These are phyloP conservation scores for Umbelopsis sp. DNA, from an alignment of 192 early-diverging fungal genomes.

Conservation along the genomic window DNA sequence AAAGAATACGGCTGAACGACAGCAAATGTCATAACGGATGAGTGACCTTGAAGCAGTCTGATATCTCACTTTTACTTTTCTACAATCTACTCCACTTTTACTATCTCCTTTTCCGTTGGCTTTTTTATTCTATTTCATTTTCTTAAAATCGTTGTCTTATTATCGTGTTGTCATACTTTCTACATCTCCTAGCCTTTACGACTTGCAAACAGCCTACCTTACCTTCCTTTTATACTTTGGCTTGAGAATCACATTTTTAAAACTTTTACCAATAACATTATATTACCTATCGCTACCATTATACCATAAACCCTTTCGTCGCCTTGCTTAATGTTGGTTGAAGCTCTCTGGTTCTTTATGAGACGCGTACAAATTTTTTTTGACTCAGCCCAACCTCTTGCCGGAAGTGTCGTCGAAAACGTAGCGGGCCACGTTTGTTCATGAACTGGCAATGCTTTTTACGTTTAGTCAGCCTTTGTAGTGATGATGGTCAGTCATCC, in stretches of 20 bases:
- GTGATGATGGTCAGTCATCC: not conserved
- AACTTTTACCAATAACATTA: not conserved
- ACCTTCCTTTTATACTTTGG: not conserved
- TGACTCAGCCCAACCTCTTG: not conserved
- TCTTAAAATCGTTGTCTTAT: not conserved
- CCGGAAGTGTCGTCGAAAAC: not conserved
- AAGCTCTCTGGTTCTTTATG: too few relatives aligned
- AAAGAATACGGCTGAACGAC: slow-evolving; percentile 6
- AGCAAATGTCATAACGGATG: not conserved
- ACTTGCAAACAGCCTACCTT: not conserved
- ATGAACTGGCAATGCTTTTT: slow-evolving; percentile 18
- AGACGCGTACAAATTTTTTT: not conserved
- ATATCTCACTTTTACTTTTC: not conserved
- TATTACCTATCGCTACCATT: not conserved
- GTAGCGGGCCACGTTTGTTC: not conserved
- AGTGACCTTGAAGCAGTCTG: not conserved
- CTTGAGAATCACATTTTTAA: not conserved
- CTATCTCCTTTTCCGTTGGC: not conserved
- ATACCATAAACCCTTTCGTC: too few relatives aligned
- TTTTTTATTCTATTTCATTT: not conserved
- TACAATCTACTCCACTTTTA: not conserved
- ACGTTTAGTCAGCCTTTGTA: slow-evolving; percentile 3
- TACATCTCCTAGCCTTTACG: slow-evolving; percentile 7
- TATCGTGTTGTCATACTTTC: not conserved
- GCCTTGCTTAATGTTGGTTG: too few relatives aligned